Evolutionary conservation across 179 eudicot genomes (phyloP).

Genomic region (Beta macrorhiza): DNA sequence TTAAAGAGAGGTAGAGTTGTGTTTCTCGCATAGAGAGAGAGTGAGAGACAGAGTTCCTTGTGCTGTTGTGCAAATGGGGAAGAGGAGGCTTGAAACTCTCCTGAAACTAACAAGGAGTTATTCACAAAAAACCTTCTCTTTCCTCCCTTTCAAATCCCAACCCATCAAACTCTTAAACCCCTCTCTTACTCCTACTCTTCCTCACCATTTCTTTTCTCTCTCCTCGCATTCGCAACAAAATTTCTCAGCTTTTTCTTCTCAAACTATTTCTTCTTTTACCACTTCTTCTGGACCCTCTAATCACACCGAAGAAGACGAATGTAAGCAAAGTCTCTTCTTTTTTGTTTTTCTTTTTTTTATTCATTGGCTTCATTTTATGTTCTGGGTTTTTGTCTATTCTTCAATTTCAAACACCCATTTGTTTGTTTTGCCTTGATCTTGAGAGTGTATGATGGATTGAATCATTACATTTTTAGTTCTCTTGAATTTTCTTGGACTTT

Average conservation of each 20-base stretch:
- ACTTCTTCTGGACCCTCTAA: constrained; percentile 12
- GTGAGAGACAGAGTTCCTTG: too few relatives aligned
- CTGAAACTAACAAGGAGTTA: constrained; percentile 9
- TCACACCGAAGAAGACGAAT: not conserved
- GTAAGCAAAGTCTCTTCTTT: constrained; percentile 5
- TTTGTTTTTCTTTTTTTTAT: not conserved
- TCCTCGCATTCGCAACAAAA: not conserved
- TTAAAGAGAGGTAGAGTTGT: too few relatives aligned
- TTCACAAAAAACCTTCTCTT: not conserved
- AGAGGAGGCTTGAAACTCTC: constrained; percentile 7
- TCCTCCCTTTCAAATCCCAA: constrained; percentile 20
- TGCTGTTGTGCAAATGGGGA: constrained; percentile 7
- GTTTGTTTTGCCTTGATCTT: too few relatives aligned
- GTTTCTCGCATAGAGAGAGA: too few relatives aligned
- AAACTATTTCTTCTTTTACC: constrained; percentile 14
- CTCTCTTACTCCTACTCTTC: not conserved
- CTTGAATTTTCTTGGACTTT: too few relatives aligned
- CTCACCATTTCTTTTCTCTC: not conserved
- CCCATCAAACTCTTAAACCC: constrained; percentile 20
- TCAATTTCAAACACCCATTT: too few relatives aligned
- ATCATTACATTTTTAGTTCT: too few relatives aligned
- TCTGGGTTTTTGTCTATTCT: too few relatives aligned
- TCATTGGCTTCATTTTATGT: too few relatives aligned
- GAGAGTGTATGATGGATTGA: too few relatives aligned
- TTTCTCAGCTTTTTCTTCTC: constrained; percentile 11